These are phyloP conservation scores for Maudiozyma turicensis DNA, from an alignment of 805 yeast genomes.

Conservation along the genomic window DNA sequence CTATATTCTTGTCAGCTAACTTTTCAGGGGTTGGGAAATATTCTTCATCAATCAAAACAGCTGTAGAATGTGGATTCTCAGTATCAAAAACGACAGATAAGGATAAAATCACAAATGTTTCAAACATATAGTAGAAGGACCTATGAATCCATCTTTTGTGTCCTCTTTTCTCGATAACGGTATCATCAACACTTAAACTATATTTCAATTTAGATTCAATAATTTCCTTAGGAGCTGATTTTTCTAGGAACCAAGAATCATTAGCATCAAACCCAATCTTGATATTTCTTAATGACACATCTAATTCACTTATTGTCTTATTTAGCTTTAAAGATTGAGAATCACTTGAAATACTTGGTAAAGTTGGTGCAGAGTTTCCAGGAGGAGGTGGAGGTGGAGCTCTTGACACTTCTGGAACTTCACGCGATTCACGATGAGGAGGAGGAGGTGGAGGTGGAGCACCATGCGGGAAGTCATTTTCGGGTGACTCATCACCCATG, in stretches of 20 bases:
- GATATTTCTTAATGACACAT: slow-evolving; percentile 6
- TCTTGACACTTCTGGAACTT: slow-evolving; percentile 1
- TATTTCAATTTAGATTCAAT: slow-evolving; percentile 13
- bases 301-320: slow-evolving; percentile 10
- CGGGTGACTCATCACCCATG: background rate
- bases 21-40: slow-evolving; percentile 7
- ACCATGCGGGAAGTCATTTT: slow-evolving; percentile 3
- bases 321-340: slow-evolving; percentile 6
- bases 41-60: slow-evolving; percentile 27
- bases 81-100: slow-evolving; percentile 49
- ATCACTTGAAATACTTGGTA: background rate
- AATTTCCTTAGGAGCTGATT: slow-evolving; percentile 40
- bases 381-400: slow-evolving; percentile 8
- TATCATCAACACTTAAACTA: slow-evolving; percentile 57
- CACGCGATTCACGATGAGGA: no score
- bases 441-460: slow-evolving; percentile 3
- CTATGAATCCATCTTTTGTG: slow-evolving; percentile 39
- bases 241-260: slow-evolving; percentile 58
- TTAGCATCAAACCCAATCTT: slow-evolving; percentile 25
- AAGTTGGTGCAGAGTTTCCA: background rate
- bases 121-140: slow-evolving; percentile 63
- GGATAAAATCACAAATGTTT: slow-evolving; percentile 59
- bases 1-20: slow-evolving; percentile 20
- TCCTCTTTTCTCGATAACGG: slow-evolving; percentile 45
- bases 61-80: slow-evolving; percentile 44